Base-by-base conservation (phyloP, 495 filamentous ascomycete species). In the Hypoxylon rickii region DNA sequence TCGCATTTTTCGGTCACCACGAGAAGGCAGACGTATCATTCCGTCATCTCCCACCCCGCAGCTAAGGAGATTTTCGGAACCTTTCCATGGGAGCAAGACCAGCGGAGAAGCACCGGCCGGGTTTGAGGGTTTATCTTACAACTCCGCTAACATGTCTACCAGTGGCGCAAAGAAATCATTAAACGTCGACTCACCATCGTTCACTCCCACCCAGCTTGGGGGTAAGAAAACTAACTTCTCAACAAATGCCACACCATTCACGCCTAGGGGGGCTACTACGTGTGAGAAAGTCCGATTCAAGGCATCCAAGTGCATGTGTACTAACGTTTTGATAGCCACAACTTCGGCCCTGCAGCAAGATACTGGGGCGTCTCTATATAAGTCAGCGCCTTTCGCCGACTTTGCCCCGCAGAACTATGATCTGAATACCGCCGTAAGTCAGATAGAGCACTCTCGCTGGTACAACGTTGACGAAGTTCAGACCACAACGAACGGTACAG, bases 171-270 rank as follows among this genome's bases (percentile, higher is more conserved):
- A 88, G 75, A 91, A 93, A 76, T 77, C 86, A 11, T 84, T 98
- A 63, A 97, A 96, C 70, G 93, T 96, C 62, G 94, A 97, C 58
- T 97, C 94, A 10, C 94, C 95, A 11, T 88, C 93, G 34, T 98
- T 98, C 61, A 96, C 91, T 1, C 95, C 94, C 53, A 79, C 75
- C 3, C 59, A 61, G 24, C 48, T 66, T 16, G 65, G 71, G 8
- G 55, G 79, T 6, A 87, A 86, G 58, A 90, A 89, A 65, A 75
- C 80, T 7, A 76, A 71, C 8, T 73, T 97, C 51, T 93, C 92
- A 3, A 95, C 87, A 1, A 91, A 78, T 72, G 94, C 94, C n/a
- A 88, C 90, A 42, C 87, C 91, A 8, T 98, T 98, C 61, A 96
- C 90, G 32, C 94, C 94, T 13, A 80, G 76, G 16, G 77, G 73